Evolutionary conservation across 2,329 filamentous ascomycete genomes (phyloP).

Genomic region (Diaporthe australafricana): DNA sequence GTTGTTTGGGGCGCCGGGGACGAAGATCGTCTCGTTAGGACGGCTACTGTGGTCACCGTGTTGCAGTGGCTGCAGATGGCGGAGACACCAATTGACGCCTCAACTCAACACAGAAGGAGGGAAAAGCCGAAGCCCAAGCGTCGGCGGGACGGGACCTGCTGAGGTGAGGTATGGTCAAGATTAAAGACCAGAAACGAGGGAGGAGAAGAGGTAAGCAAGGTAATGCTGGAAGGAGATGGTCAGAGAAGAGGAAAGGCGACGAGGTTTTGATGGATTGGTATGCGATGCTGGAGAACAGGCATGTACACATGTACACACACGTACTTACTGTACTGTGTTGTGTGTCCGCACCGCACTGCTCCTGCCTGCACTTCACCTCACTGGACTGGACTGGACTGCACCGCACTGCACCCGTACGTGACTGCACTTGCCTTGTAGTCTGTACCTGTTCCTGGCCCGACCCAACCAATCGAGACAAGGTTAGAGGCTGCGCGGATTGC

Average conservation of each 20-base stretch:
- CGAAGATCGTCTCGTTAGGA: constrained; percentile 12
- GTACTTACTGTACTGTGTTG: neutral
- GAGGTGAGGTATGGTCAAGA: neutral
- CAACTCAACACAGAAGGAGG: neutral
- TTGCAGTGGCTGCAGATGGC: constrained; percentile 18
- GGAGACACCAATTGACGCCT: constrained; percentile 3
- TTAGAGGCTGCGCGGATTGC: neutral
- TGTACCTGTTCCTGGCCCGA: neutral
- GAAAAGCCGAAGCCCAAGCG: neutral
- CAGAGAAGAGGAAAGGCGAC: neutral
- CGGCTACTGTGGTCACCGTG: constrained; percentile 17
- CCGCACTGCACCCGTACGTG: too few relatives aligned
- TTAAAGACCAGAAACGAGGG: neutral
- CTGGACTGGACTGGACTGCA: too few relatives aligned
- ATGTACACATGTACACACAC: neutral
- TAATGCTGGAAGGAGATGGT: neutral
- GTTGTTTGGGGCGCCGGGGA: neutral
- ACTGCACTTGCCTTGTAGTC: too few relatives aligned
- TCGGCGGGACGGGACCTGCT: neutral
- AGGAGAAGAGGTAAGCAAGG: constrained; percentile 1
- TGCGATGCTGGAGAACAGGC: constrained; percentile 1
- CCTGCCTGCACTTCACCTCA: neutral
- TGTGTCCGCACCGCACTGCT: neutral
- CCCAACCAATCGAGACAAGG: constrained; percentile 16
- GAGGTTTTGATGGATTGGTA: constrained; percentile 2